Evolutionary conservation across 2,329 filamentous ascomycete species (phyloP).

Genomic region (Helotiales sp.): DNA sequence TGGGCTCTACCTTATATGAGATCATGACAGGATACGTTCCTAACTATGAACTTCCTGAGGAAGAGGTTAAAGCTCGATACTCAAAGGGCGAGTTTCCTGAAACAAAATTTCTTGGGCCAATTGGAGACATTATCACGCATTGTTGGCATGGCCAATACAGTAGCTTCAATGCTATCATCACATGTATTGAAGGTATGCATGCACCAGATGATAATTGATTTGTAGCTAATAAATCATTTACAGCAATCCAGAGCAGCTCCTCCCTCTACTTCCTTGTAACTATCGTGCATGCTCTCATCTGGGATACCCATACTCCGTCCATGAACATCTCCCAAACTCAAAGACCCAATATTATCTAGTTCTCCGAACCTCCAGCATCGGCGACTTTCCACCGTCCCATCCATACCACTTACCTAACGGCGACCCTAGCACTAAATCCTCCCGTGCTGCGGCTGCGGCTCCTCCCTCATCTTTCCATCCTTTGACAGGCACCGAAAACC

Average conservation of each 20-base stretch:
- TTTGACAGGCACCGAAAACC: background rate
- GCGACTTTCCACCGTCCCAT: background rate
- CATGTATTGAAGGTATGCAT: background rate
- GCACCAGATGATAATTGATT: background rate
- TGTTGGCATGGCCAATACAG: background rate
- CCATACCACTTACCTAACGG: background rate
- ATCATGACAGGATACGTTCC: background rate
- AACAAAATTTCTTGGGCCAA: slow-evolving; percentile 1
- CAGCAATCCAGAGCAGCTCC: no score
- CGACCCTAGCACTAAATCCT: background rate
- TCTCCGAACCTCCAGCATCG: background rate
- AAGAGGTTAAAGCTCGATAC: background rate
- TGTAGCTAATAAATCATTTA: background rate
- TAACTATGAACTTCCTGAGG: background rate
- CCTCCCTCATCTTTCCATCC: background rate
- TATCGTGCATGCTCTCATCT: background rate
- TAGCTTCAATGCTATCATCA: background rate
- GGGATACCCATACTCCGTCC: background rate
- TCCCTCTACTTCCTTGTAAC: background rate
- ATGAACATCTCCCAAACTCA: background rate
- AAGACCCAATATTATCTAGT: background rate
- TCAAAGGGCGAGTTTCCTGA: background rate
- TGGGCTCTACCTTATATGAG: slow-evolving; percentile 3
- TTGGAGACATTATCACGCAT: background rate
- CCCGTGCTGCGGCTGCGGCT: background rate